A percentile compares a stretch with the other conserved stretches of the same genome.
These are phyloP conservation scores for Aureococcus anophagefferens DNA, from an alignment of 108 stramenopile species.

Conservation along the genomic window DNA sequence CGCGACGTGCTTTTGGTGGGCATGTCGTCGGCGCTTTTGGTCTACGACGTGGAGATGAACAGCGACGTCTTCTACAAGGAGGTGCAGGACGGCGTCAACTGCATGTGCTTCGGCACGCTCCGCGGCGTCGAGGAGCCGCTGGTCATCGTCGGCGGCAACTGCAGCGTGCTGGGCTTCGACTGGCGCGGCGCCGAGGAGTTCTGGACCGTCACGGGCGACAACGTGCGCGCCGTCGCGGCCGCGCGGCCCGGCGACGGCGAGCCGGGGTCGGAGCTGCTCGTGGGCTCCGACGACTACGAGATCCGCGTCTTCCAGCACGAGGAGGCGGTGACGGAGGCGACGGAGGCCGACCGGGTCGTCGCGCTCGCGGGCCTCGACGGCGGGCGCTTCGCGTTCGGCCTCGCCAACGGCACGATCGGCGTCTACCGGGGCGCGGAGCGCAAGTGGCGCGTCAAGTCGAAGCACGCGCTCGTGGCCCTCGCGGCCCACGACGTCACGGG, in stretches of 20 bases:
- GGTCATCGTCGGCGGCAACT: slow-evolving; percentile 50
- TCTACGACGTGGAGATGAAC: slow-evolving; percentile 48
- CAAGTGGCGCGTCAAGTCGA: slow-evolving; percentile 50
- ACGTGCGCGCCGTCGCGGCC: slow-evolving; percentile 31
- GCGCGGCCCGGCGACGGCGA: slow-evolving; percentile 13
- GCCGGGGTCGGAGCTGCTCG: slow-evolving; percentile 27
- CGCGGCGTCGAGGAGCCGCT: slow-evolving; percentile 7
- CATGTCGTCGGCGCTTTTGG: slow-evolving; percentile 13
- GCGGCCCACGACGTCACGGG: slow-evolving; percentile 33
- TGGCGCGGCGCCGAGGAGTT: slow-evolving; percentile 27
- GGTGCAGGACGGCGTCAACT: neutral
- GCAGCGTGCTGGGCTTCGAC: slow-evolving; percentile 47
- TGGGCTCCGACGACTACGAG: slow-evolving; percentile 34
- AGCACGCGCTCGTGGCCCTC: slow-evolving; percentile 29
- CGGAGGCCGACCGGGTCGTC: slow-evolving; percentile 36
- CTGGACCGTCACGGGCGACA: slow-evolving; percentile 55
- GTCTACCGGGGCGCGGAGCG: slow-evolving; percentile 35
- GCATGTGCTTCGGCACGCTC: neutral
- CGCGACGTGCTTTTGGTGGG: neutral
- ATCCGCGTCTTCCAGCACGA: slow-evolving; percentile 26
- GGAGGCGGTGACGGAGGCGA: slow-evolving; percentile 32
- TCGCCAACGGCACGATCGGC: slow-evolving; percentile 48
- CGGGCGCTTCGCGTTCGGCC: slow-evolving; percentile 31
- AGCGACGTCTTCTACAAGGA: slow-evolving; percentile 42
- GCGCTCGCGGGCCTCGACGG: slow-evolving; percentile 4